A percentile compares a stretch with the other conserved stretches of the same genome.
Conservation (phyloP, 164 flowering plant species). For the Brasenia schreberi region DNA sequence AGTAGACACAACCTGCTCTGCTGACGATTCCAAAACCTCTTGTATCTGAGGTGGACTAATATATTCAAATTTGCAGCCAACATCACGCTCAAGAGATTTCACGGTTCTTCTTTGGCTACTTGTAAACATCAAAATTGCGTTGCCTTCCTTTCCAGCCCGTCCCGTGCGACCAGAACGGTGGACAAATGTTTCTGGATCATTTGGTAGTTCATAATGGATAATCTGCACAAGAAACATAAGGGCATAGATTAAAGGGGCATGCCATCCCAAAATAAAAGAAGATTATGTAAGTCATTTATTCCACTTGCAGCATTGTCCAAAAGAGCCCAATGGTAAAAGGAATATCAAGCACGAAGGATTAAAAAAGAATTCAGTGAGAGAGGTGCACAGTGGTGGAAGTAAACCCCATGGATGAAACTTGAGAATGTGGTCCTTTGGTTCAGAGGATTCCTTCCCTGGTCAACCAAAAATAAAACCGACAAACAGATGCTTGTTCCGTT, state of each 20-base stretch:
- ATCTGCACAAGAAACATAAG: slow-evolving; percentile 28
- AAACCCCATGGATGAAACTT: neutral
- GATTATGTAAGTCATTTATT: neutral
- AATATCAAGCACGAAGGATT: too few species aligned
- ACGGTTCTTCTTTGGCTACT: slow-evolving; percentile 77
- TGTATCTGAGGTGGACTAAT: slow-evolving; percentile 66
- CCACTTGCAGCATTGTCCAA: neutral
- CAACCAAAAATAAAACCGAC: too few species aligned
- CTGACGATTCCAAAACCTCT: slow-evolving; percentile 76
- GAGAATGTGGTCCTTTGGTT: neutral
- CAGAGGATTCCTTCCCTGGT: too few species aligned
- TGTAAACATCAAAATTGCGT: slow-evolving; percentile 75
- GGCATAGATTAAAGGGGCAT: too few species aligned
- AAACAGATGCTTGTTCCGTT: too few species aligned
- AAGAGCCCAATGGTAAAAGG: neutral
- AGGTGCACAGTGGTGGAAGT: neutral
- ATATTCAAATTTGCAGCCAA: slow-evolving; percentile 81
- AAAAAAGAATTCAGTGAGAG: too few species aligned
- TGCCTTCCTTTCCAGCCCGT: slow-evolving; percentile 95
- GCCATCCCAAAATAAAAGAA: neutral
- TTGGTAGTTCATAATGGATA: slow-evolving; percentile 95
- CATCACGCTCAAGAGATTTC: slow-evolving; percentile 81
- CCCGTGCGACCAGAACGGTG: slow-evolving; percentile 99
- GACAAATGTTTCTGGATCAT: slow-evolving; percentile 97
- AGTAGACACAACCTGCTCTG: slow-evolving; percentile 86